These are phyloP conservation scores for Penicillium sp. DNA, from an alignment of 2,329 filamentous ascomycete species.

Conservation along the genomic window DNA sequence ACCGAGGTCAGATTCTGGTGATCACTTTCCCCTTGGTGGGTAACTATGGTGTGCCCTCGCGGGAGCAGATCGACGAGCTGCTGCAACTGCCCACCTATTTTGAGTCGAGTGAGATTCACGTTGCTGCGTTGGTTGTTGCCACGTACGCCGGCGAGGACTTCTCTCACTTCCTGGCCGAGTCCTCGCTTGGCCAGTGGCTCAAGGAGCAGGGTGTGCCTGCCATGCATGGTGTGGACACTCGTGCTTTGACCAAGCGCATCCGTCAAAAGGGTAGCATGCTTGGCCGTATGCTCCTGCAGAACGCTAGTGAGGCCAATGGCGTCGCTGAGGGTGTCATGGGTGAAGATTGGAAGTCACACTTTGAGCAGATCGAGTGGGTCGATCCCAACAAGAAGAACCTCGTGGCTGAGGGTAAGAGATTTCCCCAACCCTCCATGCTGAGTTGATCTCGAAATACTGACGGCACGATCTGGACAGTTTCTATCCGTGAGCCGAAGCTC, in stretches of 20 bases:
- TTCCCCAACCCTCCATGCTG: not conserved
- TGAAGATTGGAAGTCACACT: constrained; percentile 52
- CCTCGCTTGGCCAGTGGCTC: constrained; percentile 88
- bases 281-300: constrained; percentile 76
- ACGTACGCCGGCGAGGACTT: constrained; percentile 92
- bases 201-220: constrained; percentile 93
- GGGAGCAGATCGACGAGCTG: constrained; percentile 76
- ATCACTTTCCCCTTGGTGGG: constrained; percentile 92
- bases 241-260: constrained; percentile 89
- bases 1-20: constrained; percentile 90
- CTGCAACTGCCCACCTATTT: constrained; percentile 86
- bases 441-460: constrained; percentile 30
- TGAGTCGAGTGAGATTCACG: constrained; percentile 86
- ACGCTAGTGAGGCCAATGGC: constrained; percentile 39
- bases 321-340: constrained; percentile 39
- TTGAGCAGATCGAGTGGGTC: constrained; percentile 78
- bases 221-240: constrained; percentile 91
- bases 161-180: constrained; percentile 86
- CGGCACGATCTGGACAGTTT: constrained; percentile 56
- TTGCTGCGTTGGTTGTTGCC: constrained; percentile 83
- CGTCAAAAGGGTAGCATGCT: constrained; percentile 94
- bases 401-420: constrained; percentile 77
- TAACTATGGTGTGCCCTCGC: constrained; percentile 93
- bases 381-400: constrained; percentile 91
- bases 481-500: constrained; percentile 76